Percentiles rank a stretch among this genome's conserved stretches.
Conservation (phyloP, 306 rosid species). For the Abrus pulchellus region DNA sequence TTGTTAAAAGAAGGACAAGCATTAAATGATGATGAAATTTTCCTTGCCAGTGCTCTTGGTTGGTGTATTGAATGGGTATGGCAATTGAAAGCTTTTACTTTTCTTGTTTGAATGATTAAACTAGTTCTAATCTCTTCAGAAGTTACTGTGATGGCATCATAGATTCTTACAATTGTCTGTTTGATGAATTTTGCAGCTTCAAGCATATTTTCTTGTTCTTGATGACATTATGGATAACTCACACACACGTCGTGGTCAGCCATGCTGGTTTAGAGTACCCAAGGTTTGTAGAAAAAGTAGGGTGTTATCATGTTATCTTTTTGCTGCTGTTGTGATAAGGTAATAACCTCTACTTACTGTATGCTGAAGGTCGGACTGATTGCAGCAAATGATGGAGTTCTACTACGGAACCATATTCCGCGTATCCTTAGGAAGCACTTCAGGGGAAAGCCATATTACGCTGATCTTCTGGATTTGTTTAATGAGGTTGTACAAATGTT, state of each 20-base stretch:
- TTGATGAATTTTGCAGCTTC: constrained; percentile 62
- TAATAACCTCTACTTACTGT: constrained; percentile 18
- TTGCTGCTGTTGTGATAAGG: constrained; percentile 31
- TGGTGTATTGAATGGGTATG: constrained; percentile 78
- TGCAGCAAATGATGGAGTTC: constrained; percentile 85
- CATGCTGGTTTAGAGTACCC: constrained; percentile 71
- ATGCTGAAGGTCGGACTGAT: constrained; percentile 78
- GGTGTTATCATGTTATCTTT: constrained; percentile 6
- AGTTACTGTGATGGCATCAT: neutral
- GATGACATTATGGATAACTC: constrained; percentile 74
- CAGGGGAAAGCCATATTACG: constrained; percentile 79
- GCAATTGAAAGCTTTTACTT: neutral
- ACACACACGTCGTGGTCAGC: constrained; percentile 70
- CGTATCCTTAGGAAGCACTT: constrained; percentile 87
- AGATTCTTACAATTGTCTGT: constrained; percentile 32
- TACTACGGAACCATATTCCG: constrained; percentile 78
- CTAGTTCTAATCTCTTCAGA: constrained; percentile 3
- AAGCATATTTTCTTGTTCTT: constrained; percentile 71
- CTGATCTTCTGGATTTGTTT: constrained; percentile 87
- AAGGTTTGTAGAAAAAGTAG: constrained; percentile 56
- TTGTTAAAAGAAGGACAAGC: constrained; percentile 60
- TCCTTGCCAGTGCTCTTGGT: constrained; percentile 70
- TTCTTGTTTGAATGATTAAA: constrained; percentile 21
- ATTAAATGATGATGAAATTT: constrained; percentile 63
- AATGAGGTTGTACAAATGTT: constrained; percentile 71